Base-by-base conservation (phyloP, 352 stramenopile species). In the Globisporangium barbulae region DNA sequence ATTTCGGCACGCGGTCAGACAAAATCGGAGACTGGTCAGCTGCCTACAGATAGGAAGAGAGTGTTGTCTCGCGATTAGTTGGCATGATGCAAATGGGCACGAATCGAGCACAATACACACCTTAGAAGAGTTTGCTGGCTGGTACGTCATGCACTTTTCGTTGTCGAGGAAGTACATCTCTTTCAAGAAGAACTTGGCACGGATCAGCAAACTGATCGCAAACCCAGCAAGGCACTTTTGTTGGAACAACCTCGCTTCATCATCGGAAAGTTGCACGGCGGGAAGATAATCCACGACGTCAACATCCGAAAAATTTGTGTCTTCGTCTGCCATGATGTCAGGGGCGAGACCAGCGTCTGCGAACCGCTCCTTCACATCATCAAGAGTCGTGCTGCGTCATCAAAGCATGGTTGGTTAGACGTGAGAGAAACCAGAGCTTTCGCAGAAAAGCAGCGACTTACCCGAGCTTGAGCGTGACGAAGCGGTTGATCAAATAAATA, bases 401-500 rank as follows among this genome's bases (percentile, higher is more conserved):
- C 25, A 58, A 13, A 57, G 21, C 25, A 35, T 41, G 30, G 47
- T 65, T 30, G 59, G 25, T 44, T n/a, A 21, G 2, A 55, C 13
- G 31, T 1, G n/a, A 53, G 3, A 22, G 33, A 15, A 42, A n/a
- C 22, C 41, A 49, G 13, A 64, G 2, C 5, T 12, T 48, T 21
- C 42, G 12, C 42, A 22, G 42, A 22, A 48, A 45, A 55, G 21
- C 41, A n/a, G 12, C 10, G 37, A 65, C 82, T 39, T 82, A 96
- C 88, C 82, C 72, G 41, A 94, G 81, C 63, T 85, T 87, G 66
- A 96, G 81, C 41, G 85, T 89, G 33, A 86, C 76, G 58, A 83
- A 81, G 56, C 85, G 88, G 64, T 94, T 94, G 70, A 94, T 90
- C 59, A 78, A 75, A 76, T 95, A 93, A 75, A 96, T 93, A 76